phyloP scores from a whole-genome alignment of 495 filamentous ascomycete species.

The Xylaria cubensis region DNA sequence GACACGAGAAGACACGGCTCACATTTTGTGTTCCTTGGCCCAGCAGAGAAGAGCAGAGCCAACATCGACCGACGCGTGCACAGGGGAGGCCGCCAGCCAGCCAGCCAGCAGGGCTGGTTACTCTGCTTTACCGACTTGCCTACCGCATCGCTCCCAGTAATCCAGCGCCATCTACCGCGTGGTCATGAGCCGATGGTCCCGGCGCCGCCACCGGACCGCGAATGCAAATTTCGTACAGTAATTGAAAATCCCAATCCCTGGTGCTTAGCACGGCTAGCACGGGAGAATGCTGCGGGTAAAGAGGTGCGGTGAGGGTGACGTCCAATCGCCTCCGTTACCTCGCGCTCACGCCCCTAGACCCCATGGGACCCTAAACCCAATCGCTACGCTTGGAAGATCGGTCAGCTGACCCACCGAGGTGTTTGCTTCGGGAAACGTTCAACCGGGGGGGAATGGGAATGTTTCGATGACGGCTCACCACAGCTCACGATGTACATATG shows the following conservation, averaged over 20 bases:
- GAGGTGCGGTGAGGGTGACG: conserved; percentile 7
- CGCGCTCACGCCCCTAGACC: not conserved
- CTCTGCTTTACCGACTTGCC: not conserved
- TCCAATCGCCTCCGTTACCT: conserved; percentile 7
- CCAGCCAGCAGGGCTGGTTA: not conserved
- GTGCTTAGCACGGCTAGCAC: conserved; percentile 23
- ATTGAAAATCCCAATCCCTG: conserved; percentile 4
- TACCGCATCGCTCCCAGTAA: not conserved
- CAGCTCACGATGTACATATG: not conserved
- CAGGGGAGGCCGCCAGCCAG: not conserved
- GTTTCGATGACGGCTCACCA: not conserved
- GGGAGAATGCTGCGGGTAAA: conserved; percentile 26
- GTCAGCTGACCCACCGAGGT: conserved; percentile 18
- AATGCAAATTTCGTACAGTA: conserved; percentile 16
- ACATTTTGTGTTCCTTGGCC: conserved; percentile 16
- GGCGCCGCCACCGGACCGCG: conserved; percentile 26
- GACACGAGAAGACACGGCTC: conserved; percentile 11
- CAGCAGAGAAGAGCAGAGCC: conserved; percentile 2
- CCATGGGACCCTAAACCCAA: not conserved
- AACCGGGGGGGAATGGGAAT: not conserved
- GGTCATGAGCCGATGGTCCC: conserved; percentile 21
- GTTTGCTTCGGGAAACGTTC: not conserved
- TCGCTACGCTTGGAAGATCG: conserved; percentile 8
- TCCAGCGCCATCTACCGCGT: conserved; percentile 18
- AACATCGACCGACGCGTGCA: conserved; percentile 14